A percentile compares a stretch with the other conserved stretches of the same genome.
These are phyloP conservation scores for Cucumis cinereus DNA, from an alignment of 306 rosid species.

Conservation along the genomic window DNA sequence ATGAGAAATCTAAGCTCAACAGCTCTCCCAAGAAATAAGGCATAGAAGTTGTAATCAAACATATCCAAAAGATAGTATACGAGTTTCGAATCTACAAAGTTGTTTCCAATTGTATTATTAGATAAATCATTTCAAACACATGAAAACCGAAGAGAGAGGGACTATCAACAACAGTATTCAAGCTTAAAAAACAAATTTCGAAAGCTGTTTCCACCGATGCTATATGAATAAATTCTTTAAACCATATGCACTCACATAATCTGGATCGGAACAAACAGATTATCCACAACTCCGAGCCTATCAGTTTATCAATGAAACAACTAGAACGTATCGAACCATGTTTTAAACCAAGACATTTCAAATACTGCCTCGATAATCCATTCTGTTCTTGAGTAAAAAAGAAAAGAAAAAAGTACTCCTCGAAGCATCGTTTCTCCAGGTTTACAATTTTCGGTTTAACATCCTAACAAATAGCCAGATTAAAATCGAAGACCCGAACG, in stretches of 20 bases:
- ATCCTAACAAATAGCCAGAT: background rate
- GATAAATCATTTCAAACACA: too few species aligned
- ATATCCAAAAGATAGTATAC: too few species aligned
- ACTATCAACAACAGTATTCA: background rate
- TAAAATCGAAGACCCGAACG: background rate
- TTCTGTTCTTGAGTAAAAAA: background rate
- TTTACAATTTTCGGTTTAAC: background rate
- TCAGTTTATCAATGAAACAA: background rate
- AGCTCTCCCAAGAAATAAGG: background rate
- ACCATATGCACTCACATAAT: background rate
- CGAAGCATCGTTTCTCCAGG: background rate
- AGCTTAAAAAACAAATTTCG: background rate
- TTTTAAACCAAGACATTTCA: background rate
- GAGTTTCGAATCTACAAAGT: too few species aligned
- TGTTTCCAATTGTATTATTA: too few species aligned
- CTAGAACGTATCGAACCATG: background rate
- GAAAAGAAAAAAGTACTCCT: background rate
- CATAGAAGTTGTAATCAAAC: background rate
- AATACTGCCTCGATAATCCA: background rate
- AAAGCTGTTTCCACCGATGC: background rate
- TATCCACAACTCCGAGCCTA: background rate
- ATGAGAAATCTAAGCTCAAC: background rate
- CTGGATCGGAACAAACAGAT: background rate
- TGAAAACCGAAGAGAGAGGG: background rate
- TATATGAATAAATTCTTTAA: background rate